These are phyloP conservation scores for Aspergillus cejpii DNA, from an alignment of 2,329 filamentous ascomycete species.

Conservation along the genomic window DNA sequence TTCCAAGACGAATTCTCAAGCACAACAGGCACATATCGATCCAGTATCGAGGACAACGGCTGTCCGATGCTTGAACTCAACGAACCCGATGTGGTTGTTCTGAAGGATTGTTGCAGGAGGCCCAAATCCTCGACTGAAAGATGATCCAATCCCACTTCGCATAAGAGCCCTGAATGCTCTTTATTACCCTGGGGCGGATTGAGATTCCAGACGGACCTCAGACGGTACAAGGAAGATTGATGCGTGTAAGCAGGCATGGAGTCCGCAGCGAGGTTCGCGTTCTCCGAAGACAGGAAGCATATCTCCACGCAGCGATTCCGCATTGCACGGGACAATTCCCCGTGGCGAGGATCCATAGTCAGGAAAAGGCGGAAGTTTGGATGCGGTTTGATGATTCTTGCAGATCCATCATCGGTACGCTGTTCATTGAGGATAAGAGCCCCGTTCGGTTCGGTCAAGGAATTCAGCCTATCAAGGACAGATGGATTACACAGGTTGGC, in stretches of 20 bases:
- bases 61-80: constrained; percentile 6
- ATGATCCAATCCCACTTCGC: constrained; percentile 35
- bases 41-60: constrained; percentile 17
- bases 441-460: constrained; percentile 83
- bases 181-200: constrained; percentile 9
- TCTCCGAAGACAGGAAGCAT: constrained; percentile 54
- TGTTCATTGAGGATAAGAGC: constrained; percentile 90
- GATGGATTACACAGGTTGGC: constrained; percentile 95
- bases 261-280: constrained; percentile 11
- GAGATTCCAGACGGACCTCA: constrained; percentile 31
- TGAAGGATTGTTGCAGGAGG: constrained; percentile 28
- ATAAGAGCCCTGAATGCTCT: constrained; percentile 13
- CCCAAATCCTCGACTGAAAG: constrained; percentile 31
- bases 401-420: constrained; percentile 71
- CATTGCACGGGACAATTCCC: constrained; percentile 93
- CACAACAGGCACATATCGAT: constrained; percentile 29
- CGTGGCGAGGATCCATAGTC: constrained; percentile 85
- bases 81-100: constrained; percentile 17
- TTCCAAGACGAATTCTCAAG: constrained; percentile 28
- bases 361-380: constrained; percentile 85
- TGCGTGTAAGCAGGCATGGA: constrained; percentile 32
- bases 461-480: constrained; percentile 89
- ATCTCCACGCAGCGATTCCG: constrained; percentile 90
- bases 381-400: constrained; percentile 73
- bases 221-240: constrained; percentile 37